Evolutionary conservation across 2,329 filamentous ascomycete species (phyloP), one percentile per base, ranked within the genome.

Genomic region (Fusarium nisikadoi): DNA sequence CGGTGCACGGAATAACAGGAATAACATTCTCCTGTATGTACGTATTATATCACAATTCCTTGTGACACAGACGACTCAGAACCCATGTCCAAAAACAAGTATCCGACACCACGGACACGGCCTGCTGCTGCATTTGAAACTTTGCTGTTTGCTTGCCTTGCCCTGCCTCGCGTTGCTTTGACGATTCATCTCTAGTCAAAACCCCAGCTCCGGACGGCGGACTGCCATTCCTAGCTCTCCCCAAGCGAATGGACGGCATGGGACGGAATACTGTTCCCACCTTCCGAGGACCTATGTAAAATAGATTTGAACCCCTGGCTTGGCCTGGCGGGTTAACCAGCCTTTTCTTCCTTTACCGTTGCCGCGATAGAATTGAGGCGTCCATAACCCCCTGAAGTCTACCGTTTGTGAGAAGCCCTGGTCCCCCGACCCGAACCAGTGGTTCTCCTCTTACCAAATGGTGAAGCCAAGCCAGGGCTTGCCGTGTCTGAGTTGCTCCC

Each of bases 371-470:
- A 58, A 53, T 58, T 58, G 59, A 60, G 58, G 46, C 50, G 47
- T 52, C 38, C 45, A n/a, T 46, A 27, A 16, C 27, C 47, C 62
- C 61, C 31, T 58, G 46, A 36, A 38, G 46, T 39, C 53, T 58
- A 65, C 56, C 60, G 53, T 36, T 45, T 41, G 17, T 39, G 12
- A 46, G 17, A 45, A 36, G 31, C 49, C 45, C 54, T 35, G 49
- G 53, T 38, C 53, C 66, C 70, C 71, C 58, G 74, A 73, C 70
- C 74, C 74, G 52, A 73, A 62, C 62, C 67, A 63, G 63, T 50
- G 74, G 74, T 72, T 75, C 68, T 57, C 45, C 50, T 70, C 56
- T 38, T 7, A 31, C 31, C 61, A 52, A 65, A 62, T 5, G 20
- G 31, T 42, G 41, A 42, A 42, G 14, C 19, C 20, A 49, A 49